Evolutionary conservation across 306 rosid genomes (phyloP), one percentile per base, ranked within the genome.

Genomic region (Senna siamea): DNA sequence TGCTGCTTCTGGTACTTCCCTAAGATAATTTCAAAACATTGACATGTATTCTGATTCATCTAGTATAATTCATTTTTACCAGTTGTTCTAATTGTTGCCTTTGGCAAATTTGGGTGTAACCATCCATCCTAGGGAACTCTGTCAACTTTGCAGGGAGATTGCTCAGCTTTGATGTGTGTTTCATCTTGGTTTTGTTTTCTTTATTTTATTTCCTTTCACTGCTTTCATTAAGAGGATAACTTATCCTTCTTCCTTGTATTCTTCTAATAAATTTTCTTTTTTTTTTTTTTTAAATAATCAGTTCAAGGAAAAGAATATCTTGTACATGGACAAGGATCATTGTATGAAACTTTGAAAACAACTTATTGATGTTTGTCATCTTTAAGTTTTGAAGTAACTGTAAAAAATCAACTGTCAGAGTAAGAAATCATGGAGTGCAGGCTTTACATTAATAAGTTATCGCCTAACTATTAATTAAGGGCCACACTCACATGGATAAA

Each of bases 1-100:
- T 76, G 99, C 99, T 77, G 97, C 99, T 70, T 94, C 99, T 56
- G 99, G 99, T 94, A 86, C 35, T 56, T 67, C 63, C 18, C 50
- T 68, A 35, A 15, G 28, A 17, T 41, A 55, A 38, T 59, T 44
- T 46, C 54, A 59, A 62, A 41, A 76, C 37, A 18, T 35, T 35
- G 37, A 37, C 60, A 64, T 74, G 13, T 41, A 58, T 56, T 19
- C 19, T 4, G 30, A 30, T 18, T 50, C 17, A 30, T 20, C 37
- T 65, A 6, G 40, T 23, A 60, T 1, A 60, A 34, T 6, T 48
- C 7, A 60, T 34, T 60, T 6, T 14, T 34, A 32, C 0, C 14
- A n/a, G 7, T 3, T 34, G 46, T 60, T 60, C 66, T 40, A n/a
- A n/a, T 34, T 34, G 44, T 63, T 19, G 10, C 28, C 58, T 66